Base-by-base conservation (phyloP, 768 basidiomycete species). In the Serendipita indica region DNA sequence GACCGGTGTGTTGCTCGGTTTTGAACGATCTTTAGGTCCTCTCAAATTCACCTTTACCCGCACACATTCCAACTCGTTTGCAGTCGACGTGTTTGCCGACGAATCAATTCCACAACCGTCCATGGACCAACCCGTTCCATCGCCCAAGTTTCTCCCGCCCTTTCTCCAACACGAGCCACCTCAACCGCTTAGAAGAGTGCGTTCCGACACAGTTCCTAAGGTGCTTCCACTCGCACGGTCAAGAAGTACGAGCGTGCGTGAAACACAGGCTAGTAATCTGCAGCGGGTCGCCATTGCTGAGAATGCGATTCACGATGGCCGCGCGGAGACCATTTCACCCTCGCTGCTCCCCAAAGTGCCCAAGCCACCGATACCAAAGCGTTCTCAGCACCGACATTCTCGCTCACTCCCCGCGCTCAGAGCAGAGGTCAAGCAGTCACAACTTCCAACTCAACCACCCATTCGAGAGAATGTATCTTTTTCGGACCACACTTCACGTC, bases 1-100 rank as follows among this genome's bases (percentile, higher is more conserved):
- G 4, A 54, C 22, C 4, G 22, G 25, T 13, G n/a, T 54, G 32
- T 33, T 54, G 12, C 49, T 25, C 10, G 32, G 4, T 27, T 54
- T 10, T 25, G 7, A 27, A 22, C 10, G 10, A 18, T 18, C 25
- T 16, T 25, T 30, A 54, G 49, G 49, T 54, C 30, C 49, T 33
- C 20, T 54, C 22, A 54, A 54, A 28, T 54, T 54, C 32, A 54
- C 49, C 3, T 54, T 54, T 54, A 54, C 49, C 3, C 49, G 49
- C n/a, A 54, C 49, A 20, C 32, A 27, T 28, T 28, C 49, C n/a
- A 54, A 54, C 30, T 54, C 49, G 20, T 54, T 54, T 30, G 20
- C 49, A 22, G 49, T 54, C 25, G 49, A 54, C 30, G 49, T 54
- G 22, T 54, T 27, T 54, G 22, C 20, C n/a, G 49, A 54, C 25